phyloP scores from a whole-genome alignment of 495 filamentous ascomycete species.

The Xylaria palmicola region DNA sequence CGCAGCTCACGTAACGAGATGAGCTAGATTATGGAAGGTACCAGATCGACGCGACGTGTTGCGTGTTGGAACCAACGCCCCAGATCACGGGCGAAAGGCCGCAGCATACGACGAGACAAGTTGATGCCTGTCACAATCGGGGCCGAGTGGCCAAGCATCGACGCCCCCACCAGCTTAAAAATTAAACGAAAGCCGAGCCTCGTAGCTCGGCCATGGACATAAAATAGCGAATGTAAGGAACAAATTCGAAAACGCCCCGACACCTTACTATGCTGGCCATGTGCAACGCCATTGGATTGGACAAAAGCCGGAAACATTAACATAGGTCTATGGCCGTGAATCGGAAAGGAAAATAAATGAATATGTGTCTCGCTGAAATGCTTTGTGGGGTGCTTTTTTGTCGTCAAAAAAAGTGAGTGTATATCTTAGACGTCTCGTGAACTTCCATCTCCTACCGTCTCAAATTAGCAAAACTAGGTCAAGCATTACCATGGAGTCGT shows the following conservation, averaged over 20 bases:
- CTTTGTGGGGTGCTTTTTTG: constrained; percentile 27
- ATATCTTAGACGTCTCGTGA: constrained; percentile 95
- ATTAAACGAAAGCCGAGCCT: constrained; percentile 25
- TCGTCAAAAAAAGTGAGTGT: constrained; percentile 97
- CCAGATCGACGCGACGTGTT: neutral
- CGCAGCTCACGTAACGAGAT: neutral
- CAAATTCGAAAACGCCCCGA: constrained; percentile 48
- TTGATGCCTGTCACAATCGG: neutral
- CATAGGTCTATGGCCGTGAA: constrained; percentile 31
- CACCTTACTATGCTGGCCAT: constrained; percentile 52
- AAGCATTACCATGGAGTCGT: neutral
- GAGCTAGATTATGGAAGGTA: neutral
- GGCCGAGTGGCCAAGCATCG: neutral
- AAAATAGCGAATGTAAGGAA: constrained; percentile 24
- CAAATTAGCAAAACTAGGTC: constrained; percentile 29
- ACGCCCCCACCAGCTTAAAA: constrained; percentile 26
- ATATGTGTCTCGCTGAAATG: constrained; percentile 38
- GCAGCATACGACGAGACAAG: neutral
- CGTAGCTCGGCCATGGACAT: constrained; percentile 25
- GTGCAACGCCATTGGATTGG: constrained; percentile 32
- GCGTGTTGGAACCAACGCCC: neutral
- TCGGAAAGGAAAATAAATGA: constrained; percentile 30
- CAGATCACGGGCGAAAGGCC: neutral
- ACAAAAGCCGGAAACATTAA: constrained; percentile 43
- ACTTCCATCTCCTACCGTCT: constrained; percentile 93